Base-by-base conservation (phyloP, 768 basidiomycete species). In the Russula compacta region DNA sequence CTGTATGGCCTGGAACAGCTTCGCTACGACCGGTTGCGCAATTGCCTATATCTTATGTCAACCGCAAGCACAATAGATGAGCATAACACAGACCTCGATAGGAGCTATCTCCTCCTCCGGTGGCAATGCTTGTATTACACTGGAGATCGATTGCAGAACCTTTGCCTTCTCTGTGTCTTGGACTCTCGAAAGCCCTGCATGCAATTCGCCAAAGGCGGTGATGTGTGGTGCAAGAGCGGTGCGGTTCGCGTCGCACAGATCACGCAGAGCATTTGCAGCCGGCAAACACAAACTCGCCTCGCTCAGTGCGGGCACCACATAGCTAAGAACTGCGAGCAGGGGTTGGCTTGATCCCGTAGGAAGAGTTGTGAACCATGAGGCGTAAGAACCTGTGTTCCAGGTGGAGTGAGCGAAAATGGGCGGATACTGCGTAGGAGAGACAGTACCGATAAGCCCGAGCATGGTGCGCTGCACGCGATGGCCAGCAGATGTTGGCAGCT, bases 121-220 rank as follows among this genome's bases (percentile, higher is more conserved):
- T 0, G 90, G 86, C 52, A 98, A 73, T 0, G 94, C 95, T 68
- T 97, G 91, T 36, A 97, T 89, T 3, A 98, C 92, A 64, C 93
- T 95, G 1, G 92, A 85, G 54, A 98, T 95, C 0, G 89, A 91
- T 70, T 97, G 89, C 48, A 97, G 75, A 1, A 97, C 90, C 73
- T 95, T 97, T 66, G 84, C 82, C 73, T 89, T 89, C 72, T 95
- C 93, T 21, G 85, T 83, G 66, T 91, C 89, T 86, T 88, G 87
- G 56, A 95, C 84, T 7, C 77, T 78, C 21, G 79, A 83, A 50
- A 95, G 72, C 15, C 85, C 83, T 0, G 87, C 85, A 72, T 95
- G 89, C 58, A 98, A 71, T 61, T 87, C 84, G 4, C 85, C 89
- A 71, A 98, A 95, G 0, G 91, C 88, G 3, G 78, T 79, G 40